These are phyloP conservation scores for Neofusicoccum cordaticola DNA, from an alignment of 2,329 filamentous ascomycete genomes.

Conservation along the genomic window DNA sequence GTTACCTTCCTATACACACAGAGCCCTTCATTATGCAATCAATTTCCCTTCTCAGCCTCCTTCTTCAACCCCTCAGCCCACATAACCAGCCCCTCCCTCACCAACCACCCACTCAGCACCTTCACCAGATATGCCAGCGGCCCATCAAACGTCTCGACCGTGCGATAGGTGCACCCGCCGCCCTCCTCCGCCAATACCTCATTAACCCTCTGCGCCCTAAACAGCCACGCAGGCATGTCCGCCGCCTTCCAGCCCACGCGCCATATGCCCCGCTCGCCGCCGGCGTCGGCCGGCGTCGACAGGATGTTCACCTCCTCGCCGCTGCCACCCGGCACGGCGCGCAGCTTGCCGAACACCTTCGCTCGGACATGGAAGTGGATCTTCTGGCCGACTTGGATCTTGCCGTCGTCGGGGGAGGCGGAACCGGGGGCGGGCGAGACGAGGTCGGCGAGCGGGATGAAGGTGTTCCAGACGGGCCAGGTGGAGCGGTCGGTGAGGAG, in stretches of 20 bases:
- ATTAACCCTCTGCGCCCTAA: conserved; percentile 8
- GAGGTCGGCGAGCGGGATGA: conserved; percentile 14
- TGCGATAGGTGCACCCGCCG: conserved; percentile 3
- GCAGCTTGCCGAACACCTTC: background rate
- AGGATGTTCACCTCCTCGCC: conserved; percentile 1
- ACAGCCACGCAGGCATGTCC: conserved; percentile 6
- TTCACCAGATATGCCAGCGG: conserved; percentile 9
- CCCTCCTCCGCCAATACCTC: background rate
- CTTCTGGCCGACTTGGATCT: background rate
- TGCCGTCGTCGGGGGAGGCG: background rate
- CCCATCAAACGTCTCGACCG: conserved; percentile 14
- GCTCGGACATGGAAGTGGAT: conserved; percentile 4
- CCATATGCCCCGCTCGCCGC: conserved; percentile 3
- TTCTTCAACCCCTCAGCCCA: conserved; percentile 13
- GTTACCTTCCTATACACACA: too few relatives aligned
- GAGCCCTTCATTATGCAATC: too few relatives aligned
- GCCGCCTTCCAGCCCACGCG: background rate
- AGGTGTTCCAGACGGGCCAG: conserved; percentile 15
- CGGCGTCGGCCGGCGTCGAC: background rate
- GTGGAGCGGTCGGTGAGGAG: conserved; percentile 14
- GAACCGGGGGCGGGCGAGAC: background rate
- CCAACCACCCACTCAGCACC: conserved; percentile 15
- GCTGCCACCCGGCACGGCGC: conserved; percentile 11
- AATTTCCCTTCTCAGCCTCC: conserved; percentile 1
- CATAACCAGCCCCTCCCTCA: conserved; percentile 6